Evolutionary conservation across 1,284 basidiomycete species (phyloP).

Genomic region (Phlebopus sp.): DNA sequence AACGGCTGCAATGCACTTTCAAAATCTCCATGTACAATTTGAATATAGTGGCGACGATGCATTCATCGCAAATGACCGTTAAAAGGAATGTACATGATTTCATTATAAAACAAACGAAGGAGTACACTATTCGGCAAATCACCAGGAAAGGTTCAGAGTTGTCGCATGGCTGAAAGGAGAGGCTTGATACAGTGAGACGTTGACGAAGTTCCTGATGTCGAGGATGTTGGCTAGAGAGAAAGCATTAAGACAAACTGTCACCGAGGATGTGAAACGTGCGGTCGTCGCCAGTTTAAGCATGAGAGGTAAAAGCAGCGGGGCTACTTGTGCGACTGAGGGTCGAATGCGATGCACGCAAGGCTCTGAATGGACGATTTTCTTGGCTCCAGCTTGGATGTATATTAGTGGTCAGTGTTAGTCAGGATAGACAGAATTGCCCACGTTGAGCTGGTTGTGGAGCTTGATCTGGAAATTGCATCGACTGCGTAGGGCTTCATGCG

Average conservation of each 20-base stretch:
- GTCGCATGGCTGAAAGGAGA: slow-evolving; percentile 15
- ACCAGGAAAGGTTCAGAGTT: slow-evolving; percentile 14
- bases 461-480: slow-evolving; percentile 32
- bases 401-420: slow-evolving; percentile 5
- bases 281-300: slow-evolving; percentile 13
- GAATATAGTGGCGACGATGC: not conserved
- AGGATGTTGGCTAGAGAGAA: slow-evolving; percentile 14
- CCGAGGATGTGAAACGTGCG: slow-evolving; percentile 1
- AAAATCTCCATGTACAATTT: too few species aligned
- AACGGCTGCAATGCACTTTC: too few species aligned
- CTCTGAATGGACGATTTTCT: slow-evolving; percentile 21
- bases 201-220: slow-evolving; percentile 1
- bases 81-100: slow-evolving; percentile 35
- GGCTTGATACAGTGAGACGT: not conserved
- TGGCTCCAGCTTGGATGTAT: slow-evolving; percentile 29
- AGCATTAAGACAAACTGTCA: slow-evolving; percentile 21
- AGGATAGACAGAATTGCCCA: slow-evolving; percentile 18
- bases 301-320: slow-evolving; percentile 17
- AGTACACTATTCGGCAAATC: slow-evolving; percentile 15
- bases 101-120: slow-evolving; percentile 23
- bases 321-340: slow-evolving; percentile 14
- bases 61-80: slow-evolving; percentile 4
- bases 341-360: slow-evolving; percentile 11
- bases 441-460: slow-evolving; percentile 36
- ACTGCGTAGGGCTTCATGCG: slow-evolving; percentile 17